Conservation (phyloP, 257 asterid genomes). For the Leonotis leonurus region DNA sequence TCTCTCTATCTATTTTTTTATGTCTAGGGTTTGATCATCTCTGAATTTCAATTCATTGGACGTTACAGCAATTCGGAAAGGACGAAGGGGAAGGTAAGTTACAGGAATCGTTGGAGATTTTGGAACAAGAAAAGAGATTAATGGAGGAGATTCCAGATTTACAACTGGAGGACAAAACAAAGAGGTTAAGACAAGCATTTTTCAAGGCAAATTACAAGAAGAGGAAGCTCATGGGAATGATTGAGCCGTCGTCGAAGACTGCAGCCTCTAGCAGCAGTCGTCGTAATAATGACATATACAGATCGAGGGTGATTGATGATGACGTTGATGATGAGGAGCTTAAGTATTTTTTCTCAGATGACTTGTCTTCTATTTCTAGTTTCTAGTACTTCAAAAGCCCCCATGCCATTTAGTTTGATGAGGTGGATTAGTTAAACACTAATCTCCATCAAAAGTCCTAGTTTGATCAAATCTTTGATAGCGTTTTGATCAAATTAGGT, state of each 20-base stretch:
- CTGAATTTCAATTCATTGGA: not conserved
- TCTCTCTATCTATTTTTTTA: not conserved
- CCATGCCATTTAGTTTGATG: not conserved
- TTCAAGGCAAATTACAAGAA: slow-evolving; percentile 72
- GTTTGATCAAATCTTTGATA: too few relatives aligned
- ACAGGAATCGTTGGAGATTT: slow-evolving; percentile 31
- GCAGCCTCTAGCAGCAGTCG: not conserved
- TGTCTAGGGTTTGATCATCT: not conserved
- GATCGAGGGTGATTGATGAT: slow-evolving; percentile 1
- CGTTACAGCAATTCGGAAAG: slow-evolving; percentile 41
- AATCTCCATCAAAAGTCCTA: too few relatives aligned
- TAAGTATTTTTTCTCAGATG: slow-evolving; percentile 31
- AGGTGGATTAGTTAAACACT: too few relatives aligned
- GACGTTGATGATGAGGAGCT: slow-evolving; percentile 31
- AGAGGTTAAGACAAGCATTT: slow-evolving; percentile 62
- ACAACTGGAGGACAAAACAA: slow-evolving; percentile 52
- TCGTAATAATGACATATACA: not conserved
- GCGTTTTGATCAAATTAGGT: too few relatives aligned
- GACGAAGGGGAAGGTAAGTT: slow-evolving; percentile 35
- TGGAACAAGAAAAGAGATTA: slow-evolving; percentile 48
- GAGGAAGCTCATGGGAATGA: slow-evolving; percentile 40
- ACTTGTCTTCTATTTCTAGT: slow-evolving; percentile 24
- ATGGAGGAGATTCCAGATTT: slow-evolving; percentile 54
- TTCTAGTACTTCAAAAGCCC: not conserved
- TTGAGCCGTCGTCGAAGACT: not conserved